Base-by-base conservation (phyloP, 2,329 filamentous ascomycete genomes). In the Magnaporthales sp. region DNA sequence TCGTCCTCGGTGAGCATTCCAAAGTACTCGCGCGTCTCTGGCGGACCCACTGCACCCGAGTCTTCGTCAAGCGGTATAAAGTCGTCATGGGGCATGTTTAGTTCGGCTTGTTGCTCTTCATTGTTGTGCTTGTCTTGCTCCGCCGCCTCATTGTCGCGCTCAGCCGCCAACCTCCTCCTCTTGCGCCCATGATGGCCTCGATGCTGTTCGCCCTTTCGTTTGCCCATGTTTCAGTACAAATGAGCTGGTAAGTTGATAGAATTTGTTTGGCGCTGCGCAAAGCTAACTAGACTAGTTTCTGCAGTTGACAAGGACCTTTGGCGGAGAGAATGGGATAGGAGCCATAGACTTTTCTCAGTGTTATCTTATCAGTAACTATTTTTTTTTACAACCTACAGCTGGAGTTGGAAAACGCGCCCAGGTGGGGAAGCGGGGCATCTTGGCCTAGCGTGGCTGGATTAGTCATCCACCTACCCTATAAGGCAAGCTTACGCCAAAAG, bases 1-100 rank as follows among this genome's bases (percentile, higher is more conserved):
- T 99, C 95, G 71, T 96, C 87, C 66, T 96, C 90, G 72, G 92
- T 91, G 29, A 99, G 88, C 82, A 97, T 89, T 70, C 95, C 95
- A 73, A 96, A 98, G 80, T 97, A 99, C 67, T 91, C 88, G 71
- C 83, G 86, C 68, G 63, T 64, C 11, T 64, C 63, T 27, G 26
- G 30, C 19, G 66, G 63, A 26, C 27, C 65, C 8, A 24, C 60
- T n/a, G 67, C 29, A n/a, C 32, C 56, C 30, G 69, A 66, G 56
- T 70, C 72, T 29, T 71, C 72, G 30, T 70, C 70, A 26, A 75
- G 67, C 27, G 72, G 68, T 29, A 72, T 70, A 64, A 68, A 71
- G 24, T 73, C 70, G 64, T 30, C 63, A 24, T 65, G 31, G 9
- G 19, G 32, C 4, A 65, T 61, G 38, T 66, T 69, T 11, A 67